Percentiles rank a stretch among this genome's conserved stretches.
These are phyloP conservation scores for Cucumis melo DNA, from an alignment of 306 rosid species.

Conservation along the genomic window DNA sequence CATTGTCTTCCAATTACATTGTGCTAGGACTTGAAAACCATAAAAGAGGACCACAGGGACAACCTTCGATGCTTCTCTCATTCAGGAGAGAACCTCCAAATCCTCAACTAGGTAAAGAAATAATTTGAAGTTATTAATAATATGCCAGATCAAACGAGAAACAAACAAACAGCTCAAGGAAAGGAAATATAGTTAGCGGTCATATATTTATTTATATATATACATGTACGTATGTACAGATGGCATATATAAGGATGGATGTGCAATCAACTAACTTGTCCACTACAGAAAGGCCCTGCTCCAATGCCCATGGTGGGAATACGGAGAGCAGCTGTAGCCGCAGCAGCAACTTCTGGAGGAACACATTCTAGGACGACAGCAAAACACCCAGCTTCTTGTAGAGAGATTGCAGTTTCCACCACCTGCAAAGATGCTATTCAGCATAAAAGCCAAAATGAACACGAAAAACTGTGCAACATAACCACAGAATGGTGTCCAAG, in stretches of 20 bases:
- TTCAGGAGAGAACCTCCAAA: not conserved
- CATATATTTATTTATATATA: not conserved
- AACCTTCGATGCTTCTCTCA: not conserved
- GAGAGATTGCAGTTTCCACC: constrained; percentile 75
- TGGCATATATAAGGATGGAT: not conserved
- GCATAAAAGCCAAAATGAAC: not conserved
- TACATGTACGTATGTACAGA: not conserved
- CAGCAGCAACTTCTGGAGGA: constrained; percentile 79
- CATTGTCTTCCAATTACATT: not conserved
- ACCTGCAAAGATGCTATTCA: constrained; percentile 33
- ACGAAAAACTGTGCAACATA: constrained; percentile 1
- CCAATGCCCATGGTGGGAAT: constrained; percentile 92
- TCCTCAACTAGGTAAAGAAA: not conserved
- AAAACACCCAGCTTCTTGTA: constrained; percentile 84
- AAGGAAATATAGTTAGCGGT: not conserved
- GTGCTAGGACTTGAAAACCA: not conserved
- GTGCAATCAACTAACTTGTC: constrained; percentile 47
- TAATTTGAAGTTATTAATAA: not conserved
- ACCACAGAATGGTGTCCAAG: not conserved
- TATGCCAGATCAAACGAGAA: not conserved
- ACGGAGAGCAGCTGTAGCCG: constrained; percentile 60
- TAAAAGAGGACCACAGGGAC: not conserved
- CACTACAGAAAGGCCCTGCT: constrained; percentile 93
- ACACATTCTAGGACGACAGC: constrained; percentile 82
- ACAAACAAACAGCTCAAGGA: not conserved